A percentile compares a stretch with the other conserved stretches of the same genome.
phyloP scores from a whole-genome alignment of 1,284 basidiomycete species.

The Farysia itapuensis region DNA sequence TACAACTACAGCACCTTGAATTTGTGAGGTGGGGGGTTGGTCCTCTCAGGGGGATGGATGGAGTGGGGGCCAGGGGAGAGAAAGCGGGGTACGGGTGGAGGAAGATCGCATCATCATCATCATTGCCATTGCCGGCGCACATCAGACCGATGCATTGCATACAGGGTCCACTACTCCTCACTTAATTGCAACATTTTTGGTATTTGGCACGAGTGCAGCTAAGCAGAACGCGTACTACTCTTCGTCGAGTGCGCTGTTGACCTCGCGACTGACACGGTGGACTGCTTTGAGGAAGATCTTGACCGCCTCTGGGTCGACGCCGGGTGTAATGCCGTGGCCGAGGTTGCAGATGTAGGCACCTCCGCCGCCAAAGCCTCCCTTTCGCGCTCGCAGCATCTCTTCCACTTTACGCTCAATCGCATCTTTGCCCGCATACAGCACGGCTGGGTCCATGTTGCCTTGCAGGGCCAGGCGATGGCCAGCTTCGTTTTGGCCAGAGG shows the following conservation, averaged over 20 bases:
- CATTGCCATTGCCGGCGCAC: no score
- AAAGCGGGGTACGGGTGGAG: no score
- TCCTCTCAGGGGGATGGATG: no score
- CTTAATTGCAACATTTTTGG: no score
- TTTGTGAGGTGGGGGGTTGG: no score
- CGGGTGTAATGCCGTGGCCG: slow-evolving; percentile 81
- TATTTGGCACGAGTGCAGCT: no score
- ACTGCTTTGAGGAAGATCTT: slow-evolving; percentile 53
- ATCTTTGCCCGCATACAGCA: slow-evolving; percentile 77
- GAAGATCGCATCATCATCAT: no score
- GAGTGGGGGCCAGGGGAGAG: no score
- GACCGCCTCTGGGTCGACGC: slow-evolving; percentile 57
- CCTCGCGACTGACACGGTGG: slow-evolving; percentile 49
- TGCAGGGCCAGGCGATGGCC: slow-evolving; percentile 73
- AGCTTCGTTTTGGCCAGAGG: slow-evolving; percentile 44
- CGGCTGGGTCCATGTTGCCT: slow-evolving; percentile 86
- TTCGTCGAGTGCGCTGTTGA: slow-evolving; percentile 38
- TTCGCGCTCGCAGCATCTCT: slow-evolving; percentile 68
- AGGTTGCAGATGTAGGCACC: slow-evolving; percentile 80
- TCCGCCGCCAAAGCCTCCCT: slow-evolving; percentile 68
- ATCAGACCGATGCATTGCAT: no score
- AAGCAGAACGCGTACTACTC: no score
- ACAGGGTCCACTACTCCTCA: no score
- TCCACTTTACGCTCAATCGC: slow-evolving; percentile 86
- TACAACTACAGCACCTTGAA: no score